Evolutionary conservation across 1,284 basidiomycete genomes (phyloP).

Genomic region (Malassezia nana): DNA sequence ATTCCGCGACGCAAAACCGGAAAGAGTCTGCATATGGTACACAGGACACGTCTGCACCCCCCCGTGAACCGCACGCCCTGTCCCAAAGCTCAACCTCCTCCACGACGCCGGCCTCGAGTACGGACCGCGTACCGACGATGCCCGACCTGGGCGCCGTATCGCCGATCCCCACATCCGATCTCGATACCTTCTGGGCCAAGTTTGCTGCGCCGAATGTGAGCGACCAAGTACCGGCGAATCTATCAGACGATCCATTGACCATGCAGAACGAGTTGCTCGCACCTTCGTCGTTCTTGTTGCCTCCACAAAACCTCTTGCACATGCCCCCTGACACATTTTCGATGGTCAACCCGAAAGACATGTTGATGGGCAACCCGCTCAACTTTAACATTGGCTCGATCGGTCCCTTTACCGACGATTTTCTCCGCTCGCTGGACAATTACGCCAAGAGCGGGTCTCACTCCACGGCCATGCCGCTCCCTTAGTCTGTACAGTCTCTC

Average conservation of each 20-base stretch:
- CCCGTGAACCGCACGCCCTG: neutral
- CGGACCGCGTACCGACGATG: neutral
- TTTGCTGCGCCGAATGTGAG: neutral
- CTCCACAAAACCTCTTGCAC: neutral
- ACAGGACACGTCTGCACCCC: neutral
- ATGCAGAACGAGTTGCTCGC: neutral
- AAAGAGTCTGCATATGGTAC: neutral
- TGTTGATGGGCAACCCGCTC: neutral
- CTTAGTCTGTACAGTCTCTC: neutral
- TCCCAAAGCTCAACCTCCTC: neutral
- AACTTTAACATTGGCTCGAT: conserved; percentile 2
- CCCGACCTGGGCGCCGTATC: neutral
- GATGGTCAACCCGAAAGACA: neutral
- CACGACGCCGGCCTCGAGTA: neutral
- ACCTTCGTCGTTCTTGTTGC: neutral
- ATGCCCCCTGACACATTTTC: neutral
- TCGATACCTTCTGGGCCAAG: conserved; percentile 17
- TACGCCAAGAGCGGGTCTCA: neutral
- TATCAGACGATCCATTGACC: neutral
- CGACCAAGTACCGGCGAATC: neutral
- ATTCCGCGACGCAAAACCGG: neutral
- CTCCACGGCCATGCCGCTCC: neutral
- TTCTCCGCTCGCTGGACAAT: conserved; percentile 8
- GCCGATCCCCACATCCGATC: neutral
- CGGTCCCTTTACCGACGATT: conserved; percentile 9